A percentile compares a stretch with the other conserved stretches of the same genome.
These are phyloP conservation scores for Psophocarpus tetragonolobus DNA, from an alignment of 306 rosid genomes.

Conservation along the genomic window DNA sequence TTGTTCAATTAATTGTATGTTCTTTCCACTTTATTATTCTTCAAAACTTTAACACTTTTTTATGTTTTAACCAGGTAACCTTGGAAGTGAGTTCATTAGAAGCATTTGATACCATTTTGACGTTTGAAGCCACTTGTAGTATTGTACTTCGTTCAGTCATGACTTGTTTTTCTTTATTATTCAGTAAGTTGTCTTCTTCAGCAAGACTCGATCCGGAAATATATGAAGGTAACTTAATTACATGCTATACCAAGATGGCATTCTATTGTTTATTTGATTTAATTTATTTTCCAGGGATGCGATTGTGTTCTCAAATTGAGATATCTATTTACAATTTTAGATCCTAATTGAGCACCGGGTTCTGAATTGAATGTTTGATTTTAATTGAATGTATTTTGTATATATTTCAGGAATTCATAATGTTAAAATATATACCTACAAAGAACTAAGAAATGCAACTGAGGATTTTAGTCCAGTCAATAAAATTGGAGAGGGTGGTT, in stretches of 20 bases:
- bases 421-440: slow-evolving; percentile 65
- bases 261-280: background rate
- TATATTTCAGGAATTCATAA: slow-evolving; percentile 64
- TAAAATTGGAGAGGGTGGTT: slow-evolving; percentile 99
- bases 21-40: slow-evolving; percentile 3
- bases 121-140: slow-evolving; percentile 5
- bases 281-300: slow-evolving; percentile 1
- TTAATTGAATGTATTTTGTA: slow-evolving; percentile 26
- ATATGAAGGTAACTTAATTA: slow-evolving; percentile 58
- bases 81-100: slow-evolving; percentile 42
- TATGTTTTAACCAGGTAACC: slow-evolving; percentile 51
- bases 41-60: slow-evolving; percentile 30
- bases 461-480: slow-evolving; percentile 67
- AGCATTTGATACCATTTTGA: slow-evolving; percentile 34
- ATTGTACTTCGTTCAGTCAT: slow-evolving; percentile 41
- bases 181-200: slow-evolving; percentile 38
- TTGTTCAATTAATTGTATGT: slow-evolving; percentile 23
- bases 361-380: background rate
- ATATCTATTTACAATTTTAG: background rate
- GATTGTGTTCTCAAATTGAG: slow-evolving; percentile 18
- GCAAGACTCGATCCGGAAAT: slow-evolving; percentile 31
- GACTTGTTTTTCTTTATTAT: slow-evolving; percentile 64
- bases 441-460: slow-evolving; percentile 70
- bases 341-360: slow-evolving; percentile 21
- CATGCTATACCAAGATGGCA: background rate